These are phyloP conservation scores for Kwoniella shandongensis DNA, from an alignment of 768 basidiomycete genomes.

Conservation along the genomic window DNA sequence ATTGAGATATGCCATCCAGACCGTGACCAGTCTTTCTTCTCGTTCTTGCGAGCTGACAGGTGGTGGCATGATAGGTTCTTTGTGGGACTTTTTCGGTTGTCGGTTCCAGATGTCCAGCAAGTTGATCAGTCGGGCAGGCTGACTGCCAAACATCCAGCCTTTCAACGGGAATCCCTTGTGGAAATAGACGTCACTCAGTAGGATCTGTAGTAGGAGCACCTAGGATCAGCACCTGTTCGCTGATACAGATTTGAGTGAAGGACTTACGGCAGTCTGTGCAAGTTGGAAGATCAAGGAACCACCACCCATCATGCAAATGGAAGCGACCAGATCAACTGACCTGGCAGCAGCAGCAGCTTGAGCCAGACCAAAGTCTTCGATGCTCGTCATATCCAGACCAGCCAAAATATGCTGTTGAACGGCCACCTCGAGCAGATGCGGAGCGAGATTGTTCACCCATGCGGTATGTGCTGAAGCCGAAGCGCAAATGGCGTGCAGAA, in stretches of 20 bases:
- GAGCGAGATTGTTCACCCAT: slow-evolving; percentile 54
- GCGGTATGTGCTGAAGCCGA: slow-evolving; percentile 73
- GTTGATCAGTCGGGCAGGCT: slow-evolving; percentile 30
- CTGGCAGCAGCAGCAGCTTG: slow-evolving; percentile 28
- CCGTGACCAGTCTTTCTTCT: slow-evolving; percentile 41
- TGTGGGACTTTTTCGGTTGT: slow-evolving; percentile 19
- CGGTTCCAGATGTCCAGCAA: slow-evolving; percentile 38
- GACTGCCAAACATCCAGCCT: slow-evolving; percentile 40
- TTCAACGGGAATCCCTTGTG: slow-evolving; percentile 36
- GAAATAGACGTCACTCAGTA: slow-evolving; percentile 42
- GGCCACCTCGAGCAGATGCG: slow-evolving; percentile 28
- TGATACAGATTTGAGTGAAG: slow-evolving; percentile 4
- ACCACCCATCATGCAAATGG: slow-evolving; percentile 29
- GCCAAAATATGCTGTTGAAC: slow-evolving; percentile 16
- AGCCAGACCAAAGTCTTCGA: slow-evolving; percentile 42
- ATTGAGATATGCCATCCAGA: slow-evolving; percentile 41
- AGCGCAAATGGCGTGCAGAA: slow-evolving; percentile 86
- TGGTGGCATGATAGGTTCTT: slow-evolving; percentile 27
- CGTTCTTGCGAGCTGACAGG: slow-evolving; percentile 29
- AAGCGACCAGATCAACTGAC: slow-evolving; percentile 20
- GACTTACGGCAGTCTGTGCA: slow-evolving; percentile 35
- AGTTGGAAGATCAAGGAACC: slow-evolving; percentile 34
- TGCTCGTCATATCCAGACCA: slow-evolving; percentile 27
- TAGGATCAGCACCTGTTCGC: not conserved
- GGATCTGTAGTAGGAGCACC: slow-evolving; percentile 22